Evolutionary conservation across 352 stramenopile species (phyloP), one percentile per base, ranked within the genome.

Genomic region (Globisporangium uncinulatum): DNA sequence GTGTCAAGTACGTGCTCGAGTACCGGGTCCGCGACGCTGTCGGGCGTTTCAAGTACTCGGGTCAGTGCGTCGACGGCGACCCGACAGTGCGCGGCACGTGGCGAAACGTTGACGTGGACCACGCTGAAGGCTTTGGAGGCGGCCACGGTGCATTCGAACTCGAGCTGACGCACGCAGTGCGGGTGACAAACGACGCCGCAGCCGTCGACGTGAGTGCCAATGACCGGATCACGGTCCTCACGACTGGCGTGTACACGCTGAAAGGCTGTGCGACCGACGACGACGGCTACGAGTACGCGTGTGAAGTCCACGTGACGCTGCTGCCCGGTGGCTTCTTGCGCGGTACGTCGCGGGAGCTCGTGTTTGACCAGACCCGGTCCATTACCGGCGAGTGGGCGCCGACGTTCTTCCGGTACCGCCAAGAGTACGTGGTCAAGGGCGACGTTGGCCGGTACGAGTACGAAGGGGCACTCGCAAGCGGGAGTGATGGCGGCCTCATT

Each of bases 211-310:
- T 73, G 0, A 62, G 68, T 14, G 66, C 59, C 3, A 51, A 57
- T n/a, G 20, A 56, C 43, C 46, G 46, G 9, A 74, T 84, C 14
- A 52, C 51, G 8, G 66, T 67, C 14, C 68, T 90, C 6, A 90
- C 80, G 10, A 77, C 74, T 1, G 80, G 80, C 9, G 42, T 62
- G 13, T 90, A 81, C 62, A 61, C 63, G 45, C 62, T 90, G 4
- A 79, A 78, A 31, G 80, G 80, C 6, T 71, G 72, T n/a, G 76
- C 77, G 4, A 86, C 71, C 20, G 80, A 90, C 45, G 65, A 69
- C 11, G 80, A 90, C 20, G 80, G 77, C 11, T 90, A 90, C 65
- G 77, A 90, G 54, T 90, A 90, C 63, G 72, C 69, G 13, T 87
- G 82, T 32, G 65, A 80, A 59, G 63, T 88, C 1, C 52, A 71